Evolutionary conservation across 306 rosid genomes (phyloP).

Genomic region (Lathyrus aphaca): DNA sequence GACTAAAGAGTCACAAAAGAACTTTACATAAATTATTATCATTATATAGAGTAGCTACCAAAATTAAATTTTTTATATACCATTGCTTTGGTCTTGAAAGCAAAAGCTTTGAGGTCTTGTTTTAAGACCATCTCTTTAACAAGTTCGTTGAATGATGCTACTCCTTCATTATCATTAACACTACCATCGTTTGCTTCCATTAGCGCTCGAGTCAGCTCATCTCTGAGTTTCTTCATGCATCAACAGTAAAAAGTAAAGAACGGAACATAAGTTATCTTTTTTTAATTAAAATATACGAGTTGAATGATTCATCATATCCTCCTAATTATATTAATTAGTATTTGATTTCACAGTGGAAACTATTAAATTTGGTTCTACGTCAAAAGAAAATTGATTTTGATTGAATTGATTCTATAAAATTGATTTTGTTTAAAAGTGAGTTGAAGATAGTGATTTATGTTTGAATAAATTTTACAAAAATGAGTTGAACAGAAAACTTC

Average conservation of each 20-base stretch:
- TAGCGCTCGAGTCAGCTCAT: constrained; percentile 74
- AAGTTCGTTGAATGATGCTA: constrained; percentile 78
- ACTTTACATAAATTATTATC: not conserved
- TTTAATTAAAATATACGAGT: not conserved
- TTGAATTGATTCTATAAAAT: too few species aligned
- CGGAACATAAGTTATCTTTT: constrained; percentile 14
- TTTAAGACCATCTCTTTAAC: constrained; percentile 67
- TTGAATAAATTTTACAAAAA: too few species aligned
- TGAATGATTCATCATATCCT: constrained; percentile 27
- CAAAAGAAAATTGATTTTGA: not conserved
- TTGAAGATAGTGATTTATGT: too few species aligned
- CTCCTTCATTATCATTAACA: constrained; percentile 56
- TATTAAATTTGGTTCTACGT: not conserved
- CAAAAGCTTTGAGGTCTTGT: constrained; percentile 78
- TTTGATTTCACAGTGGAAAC: not conserved
- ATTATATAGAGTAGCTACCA: constrained; percentile 10
- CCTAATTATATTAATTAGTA: not conserved
- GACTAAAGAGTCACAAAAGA: not conserved
- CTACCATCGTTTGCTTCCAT: constrained; percentile 61
- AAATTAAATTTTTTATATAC: constrained; percentile 43
- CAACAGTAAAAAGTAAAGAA: constrained; percentile 11
- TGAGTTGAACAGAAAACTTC: too few species aligned
- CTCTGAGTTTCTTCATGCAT: constrained; percentile 68
- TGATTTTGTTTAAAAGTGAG: too few species aligned
- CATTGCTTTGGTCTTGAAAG: constrained; percentile 86